These are phyloP conservation scores for Flaveria trinervia DNA, from an alignment of 129 eudicot genomes.

Conservation along the genomic window DNA sequence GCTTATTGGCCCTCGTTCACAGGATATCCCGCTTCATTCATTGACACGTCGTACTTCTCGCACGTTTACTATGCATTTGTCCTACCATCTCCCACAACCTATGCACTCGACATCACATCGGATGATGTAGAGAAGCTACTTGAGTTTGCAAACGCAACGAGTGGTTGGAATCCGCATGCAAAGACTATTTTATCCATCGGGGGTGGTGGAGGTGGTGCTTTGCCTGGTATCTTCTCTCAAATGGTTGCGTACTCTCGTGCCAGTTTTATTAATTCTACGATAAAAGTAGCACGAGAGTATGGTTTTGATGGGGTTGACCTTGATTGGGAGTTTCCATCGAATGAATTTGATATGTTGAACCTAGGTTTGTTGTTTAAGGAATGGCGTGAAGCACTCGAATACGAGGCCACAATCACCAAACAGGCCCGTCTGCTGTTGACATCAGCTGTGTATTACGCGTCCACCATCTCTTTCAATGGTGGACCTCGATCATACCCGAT, in stretches of 20 bases:
- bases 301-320: constrained; percentile 48
- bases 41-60: constrained; percentile 40
- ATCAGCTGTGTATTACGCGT: constrained; percentile 39
- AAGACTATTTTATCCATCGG: constrained; percentile 43
- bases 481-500: constrained; percentile 36
- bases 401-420: constrained; percentile 26
- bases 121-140: constrained; percentile 31
- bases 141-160: constrained; percentile 34
- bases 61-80: constrained; percentile 48
- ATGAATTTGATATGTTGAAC: constrained; percentile 37
- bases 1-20: constrained; percentile 57
- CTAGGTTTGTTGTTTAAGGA: constrained; percentile 42
- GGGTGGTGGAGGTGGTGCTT: constrained; percentile 49
- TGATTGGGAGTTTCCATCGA: constrained; percentile 50
- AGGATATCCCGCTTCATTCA: constrained; percentile 45
- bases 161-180: constrained; percentile 21
- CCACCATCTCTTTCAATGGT: constrained; percentile 21
- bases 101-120: constrained; percentile 31
- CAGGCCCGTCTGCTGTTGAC: constrained; percentile 36
- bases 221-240: constrained; percentile 36
- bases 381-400: constrained; percentile 46
- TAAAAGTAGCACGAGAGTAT: constrained; percentile 38
- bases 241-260: constrained; percentile 39
- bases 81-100: constrained; percentile 35
- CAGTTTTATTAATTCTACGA: constrained; percentile 40